Evolutionary conservation across 2,329 filamentous ascomycete genomes (phyloP).

Genomic region (Fusarium continuum): DNA sequence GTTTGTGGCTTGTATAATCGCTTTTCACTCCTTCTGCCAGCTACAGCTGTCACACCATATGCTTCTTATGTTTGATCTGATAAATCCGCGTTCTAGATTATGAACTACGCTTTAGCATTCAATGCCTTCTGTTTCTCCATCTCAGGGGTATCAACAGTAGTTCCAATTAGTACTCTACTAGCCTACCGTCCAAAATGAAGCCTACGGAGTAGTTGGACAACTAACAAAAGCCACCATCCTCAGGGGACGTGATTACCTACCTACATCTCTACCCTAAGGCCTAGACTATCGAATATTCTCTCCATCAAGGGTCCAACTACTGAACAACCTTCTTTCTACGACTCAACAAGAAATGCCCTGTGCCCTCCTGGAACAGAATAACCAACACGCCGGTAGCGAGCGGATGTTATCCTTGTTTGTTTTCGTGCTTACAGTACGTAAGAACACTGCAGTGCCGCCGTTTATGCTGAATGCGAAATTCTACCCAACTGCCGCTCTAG

Average conservation of each 20-base stretch:
- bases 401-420: not conserved
- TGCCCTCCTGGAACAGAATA: not conserved
- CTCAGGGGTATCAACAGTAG: not conserved
- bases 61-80: too few relatives aligned
- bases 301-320: not conserved
- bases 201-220: too few relatives aligned
- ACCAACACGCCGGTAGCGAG: not conserved
- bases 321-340: not conserved
- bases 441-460: not conserved
- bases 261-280: not conserved
- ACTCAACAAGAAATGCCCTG: not conserved
- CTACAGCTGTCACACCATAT: not conserved
- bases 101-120: not conserved
- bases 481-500: not conserved
- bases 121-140: not conserved
- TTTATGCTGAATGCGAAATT: not conserved
- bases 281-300: not conserved
- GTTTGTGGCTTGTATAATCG: not conserved
- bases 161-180: not conserved
- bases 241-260: not conserved
- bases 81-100: not conserved
- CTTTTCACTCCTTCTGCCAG: not conserved
- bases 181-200: too few relatives aligned
- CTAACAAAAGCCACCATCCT: too few relatives aligned
- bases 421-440: not conserved